These are phyloP conservation scores for Passalora sequoiae DNA, from an alignment of 2,329 filamentous ascomycete species.

Conservation along the genomic window DNA sequence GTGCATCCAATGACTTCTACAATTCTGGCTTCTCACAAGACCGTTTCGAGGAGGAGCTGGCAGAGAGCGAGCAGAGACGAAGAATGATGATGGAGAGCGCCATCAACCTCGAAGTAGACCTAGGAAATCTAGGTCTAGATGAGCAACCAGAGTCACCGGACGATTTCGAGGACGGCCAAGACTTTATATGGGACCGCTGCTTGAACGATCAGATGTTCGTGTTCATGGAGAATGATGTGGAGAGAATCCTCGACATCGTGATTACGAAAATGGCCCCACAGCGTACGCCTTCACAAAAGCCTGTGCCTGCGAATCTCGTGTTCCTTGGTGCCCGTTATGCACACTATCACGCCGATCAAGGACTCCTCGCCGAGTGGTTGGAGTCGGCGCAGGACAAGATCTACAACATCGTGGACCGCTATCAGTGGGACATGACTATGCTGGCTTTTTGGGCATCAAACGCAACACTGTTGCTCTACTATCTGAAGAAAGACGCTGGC, in stretches of 20 bases:
- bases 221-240: slow-evolving; percentile 90
- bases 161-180: slow-evolving; percentile 82
- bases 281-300: slow-evolving; percentile 92
- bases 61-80: slow-evolving; percentile 89
- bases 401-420: slow-evolving; percentile 88
- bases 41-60: slow-evolving; percentile 93
- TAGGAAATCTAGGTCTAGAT: slow-evolving; percentile 92
- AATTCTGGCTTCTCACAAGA: slow-evolving; percentile 87
- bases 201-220: slow-evolving; percentile 99
- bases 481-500: slow-evolving; percentile 88
- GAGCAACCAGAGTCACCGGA: slow-evolving; percentile 87
- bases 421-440: slow-evolving; percentile 99
- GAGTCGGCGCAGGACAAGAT: slow-evolving; percentile 90
- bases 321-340: slow-evolving; percentile 94
- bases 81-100: slow-evolving; percentile 99
- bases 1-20: slow-evolving; percentile 86
- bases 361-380: slow-evolving; percentile 75
- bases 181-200: slow-evolving; percentile 93
- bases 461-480: slow-evolving; percentile 88
- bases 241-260: slow-evolving; percentile 86
- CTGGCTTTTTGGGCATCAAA: slow-evolving; percentile 99
- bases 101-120: slow-evolving; percentile 83
- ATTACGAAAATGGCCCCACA: slow-evolving; percentile 98
- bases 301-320: slow-evolving; percentile 92
- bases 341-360: slow-evolving; percentile 86